Evolutionary conservation across 176 grass and related monocot genomes (phyloP).

Genomic region (Triticum aestivum): IWGSC_CS_RefSeq_v2.1 NC_057795.1:696811725-696812224

Average conservation of each 20-base stretch:
- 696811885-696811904: neutral
- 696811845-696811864: constrained; percentile 49
- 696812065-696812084: neutral
- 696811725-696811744: constrained; percentile 83
- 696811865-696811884: neutral
- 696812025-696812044: neutral
- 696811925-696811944: neutral
- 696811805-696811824: constrained; percentile 82
- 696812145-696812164: constrained; percentile 92
- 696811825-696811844: constrained; percentile 91
- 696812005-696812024: neutral
- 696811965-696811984: neutral
- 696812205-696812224: constrained; percentile 95
- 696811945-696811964: neutral
- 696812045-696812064: neutral
- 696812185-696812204: constrained; percentile 92
- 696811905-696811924: constrained; percentile 12
- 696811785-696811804: constrained; percentile 89
- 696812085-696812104: constrained; percentile 29
- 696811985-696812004: neutral
- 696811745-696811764: constrained; percentile 69
- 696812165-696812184: constrained; percentile 91
- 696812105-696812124: constrained; percentile 87
- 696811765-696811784: constrained; percentile 67
- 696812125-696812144: constrained; percentile 94